A percentile compares a stretch with the other conserved stretches of the same genome.
Conservation (phyloP, 495 filamentous ascomycete genomes). For the Umbilicaria muhlenbergii region DNA sequence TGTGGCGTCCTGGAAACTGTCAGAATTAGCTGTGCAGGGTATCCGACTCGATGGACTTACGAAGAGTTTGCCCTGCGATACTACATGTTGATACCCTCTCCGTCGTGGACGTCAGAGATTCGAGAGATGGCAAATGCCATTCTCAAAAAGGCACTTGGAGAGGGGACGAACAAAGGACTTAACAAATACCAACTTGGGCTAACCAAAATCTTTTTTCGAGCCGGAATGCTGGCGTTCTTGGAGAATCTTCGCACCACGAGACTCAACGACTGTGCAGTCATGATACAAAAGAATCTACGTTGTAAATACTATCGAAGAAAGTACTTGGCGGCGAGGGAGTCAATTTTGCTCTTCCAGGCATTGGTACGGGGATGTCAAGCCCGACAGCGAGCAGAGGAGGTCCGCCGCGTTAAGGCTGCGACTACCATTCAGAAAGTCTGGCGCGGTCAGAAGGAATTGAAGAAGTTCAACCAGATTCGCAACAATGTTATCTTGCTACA, state of each 20-base stretch:
- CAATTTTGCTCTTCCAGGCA: conserved; percentile 69
- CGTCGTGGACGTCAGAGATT: conserved; percentile 86
- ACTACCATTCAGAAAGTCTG: conserved; percentile 91
- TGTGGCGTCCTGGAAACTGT: conserved; percentile 99
- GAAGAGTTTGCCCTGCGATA: conserved; percentile 97
- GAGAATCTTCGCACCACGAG: conserved; percentile 83
- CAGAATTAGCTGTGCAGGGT: conserved; percentile 93
- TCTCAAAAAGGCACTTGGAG: conserved; percentile 75
- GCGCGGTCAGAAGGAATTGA: conserved; percentile 78
- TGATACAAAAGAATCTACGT: conserved; percentile 97
- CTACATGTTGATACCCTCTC: conserved; percentile 93
- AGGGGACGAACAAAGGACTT: conserved; percentile 57
- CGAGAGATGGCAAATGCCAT: conserved; percentile 86
- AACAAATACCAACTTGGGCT: conserved; percentile 95
- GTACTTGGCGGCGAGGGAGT: conserved; percentile 72
- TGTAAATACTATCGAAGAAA: conserved; percentile 89
- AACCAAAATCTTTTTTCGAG: conserved; percentile 98
- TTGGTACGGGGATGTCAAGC: conserved; percentile 57
- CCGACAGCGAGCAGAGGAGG: conserved; percentile 60
- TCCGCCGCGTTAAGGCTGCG: conserved; percentile 70
- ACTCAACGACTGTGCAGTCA: conserved; percentile 85
- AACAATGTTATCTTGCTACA: conserved; percentile 74
- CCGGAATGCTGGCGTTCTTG: conserved; percentile 94
- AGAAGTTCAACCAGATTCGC: conserved; percentile 57
- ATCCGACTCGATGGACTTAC: conserved; percentile 97